Percentiles rank a stretch among this genome's conserved stretches.
Evolutionary conservation across 305 asterid species (phyloP).

Genomic region (Fraxinus latifolia): DNA sequence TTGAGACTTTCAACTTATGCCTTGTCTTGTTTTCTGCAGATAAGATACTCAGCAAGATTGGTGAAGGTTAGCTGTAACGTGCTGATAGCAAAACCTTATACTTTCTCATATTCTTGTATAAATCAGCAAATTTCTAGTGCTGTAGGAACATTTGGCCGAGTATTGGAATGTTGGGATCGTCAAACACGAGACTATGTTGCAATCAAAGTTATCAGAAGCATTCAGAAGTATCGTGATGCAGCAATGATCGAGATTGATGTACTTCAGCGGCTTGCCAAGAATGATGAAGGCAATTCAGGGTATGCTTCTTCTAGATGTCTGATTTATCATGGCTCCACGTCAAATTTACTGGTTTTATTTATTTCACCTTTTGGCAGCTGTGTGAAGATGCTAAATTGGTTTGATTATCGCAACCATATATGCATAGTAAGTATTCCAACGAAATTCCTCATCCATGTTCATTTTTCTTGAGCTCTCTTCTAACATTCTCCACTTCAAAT

Average conservation of each 20-base stretch:
- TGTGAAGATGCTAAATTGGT: slow-evolving; percentile 57
- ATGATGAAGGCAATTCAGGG: slow-evolving; percentile 41
- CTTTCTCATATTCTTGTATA: slow-evolving; percentile 57
- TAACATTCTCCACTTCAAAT: not conserved
- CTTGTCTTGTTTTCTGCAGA: slow-evolving; percentile 35
- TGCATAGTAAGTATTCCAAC: slow-evolving; percentile 50
- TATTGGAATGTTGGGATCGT: slow-evolving; percentile 73
- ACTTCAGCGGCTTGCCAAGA: slow-evolving; percentile 43
- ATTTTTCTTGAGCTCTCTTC: slow-evolving; percentile 14
- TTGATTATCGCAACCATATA: slow-evolving; percentile 58
- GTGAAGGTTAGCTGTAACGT: slow-evolving; percentile 66
- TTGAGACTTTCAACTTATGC: slow-evolving; percentile 10
- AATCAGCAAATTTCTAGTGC: slow-evolving; percentile 68
- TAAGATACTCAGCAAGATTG: slow-evolving; percentile 63
- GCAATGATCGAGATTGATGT: slow-evolving; percentile 55
- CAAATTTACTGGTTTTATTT: slow-evolving; percentile 3
- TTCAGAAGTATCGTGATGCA: slow-evolving; percentile 54
- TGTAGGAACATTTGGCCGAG: slow-evolving; percentile 73
- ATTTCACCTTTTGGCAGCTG: slow-evolving; percentile 38
- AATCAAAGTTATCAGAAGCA: slow-evolving; percentile 56
- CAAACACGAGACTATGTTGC: slow-evolving; percentile 52
- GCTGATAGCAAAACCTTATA: slow-evolving; percentile 53
- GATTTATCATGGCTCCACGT: not conserved
- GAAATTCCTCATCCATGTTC: slow-evolving; percentile 1
- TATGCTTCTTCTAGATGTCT: slow-evolving; percentile 24